A percentile compares a stretch with the other conserved stretches of the same genome.
phyloP scores from a whole-genome alignment of 2,329 filamentous ascomycete genomes.

The Paraconiothyrium sp. region DNA sequence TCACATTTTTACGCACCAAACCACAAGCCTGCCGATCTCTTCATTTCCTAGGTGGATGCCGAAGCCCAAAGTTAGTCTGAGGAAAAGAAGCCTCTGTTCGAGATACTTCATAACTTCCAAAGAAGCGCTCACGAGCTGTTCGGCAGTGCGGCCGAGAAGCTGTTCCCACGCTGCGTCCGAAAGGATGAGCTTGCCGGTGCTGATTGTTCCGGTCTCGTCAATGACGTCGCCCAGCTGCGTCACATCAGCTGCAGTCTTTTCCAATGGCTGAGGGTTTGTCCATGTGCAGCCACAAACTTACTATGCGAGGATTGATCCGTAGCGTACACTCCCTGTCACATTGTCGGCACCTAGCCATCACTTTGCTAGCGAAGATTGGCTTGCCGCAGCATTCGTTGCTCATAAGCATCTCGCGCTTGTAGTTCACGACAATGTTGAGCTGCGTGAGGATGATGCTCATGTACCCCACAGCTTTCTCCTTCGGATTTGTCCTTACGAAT shows the following conservation, averaged over 20 bases:
- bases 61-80: slow-evolving; percentile 65
- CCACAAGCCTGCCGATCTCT: slow-evolving; percentile 39
- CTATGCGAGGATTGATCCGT: slow-evolving; percentile 54
- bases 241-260: background rate
- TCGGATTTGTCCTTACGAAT: slow-evolving; percentile 39
- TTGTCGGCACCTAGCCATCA: slow-evolving; percentile 50
- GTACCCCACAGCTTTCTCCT: slow-evolving; percentile 54
- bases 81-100: slow-evolving; percentile 62
- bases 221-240: slow-evolving; percentile 53
- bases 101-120: slow-evolving; percentile 57
- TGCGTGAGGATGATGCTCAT: slow-evolving; percentile 56
- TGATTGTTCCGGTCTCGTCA: slow-evolving; percentile 66
- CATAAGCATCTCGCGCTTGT: slow-evolving; percentile 56
- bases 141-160: slow-evolving; percentile 56
- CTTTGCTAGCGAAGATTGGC: slow-evolving; percentile 63
- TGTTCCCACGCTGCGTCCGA: slow-evolving; percentile 63
- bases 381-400: slow-evolving; percentile 62
- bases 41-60: slow-evolving; percentile 58
- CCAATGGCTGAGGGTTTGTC: background rate
- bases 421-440: slow-evolving; percentile 52
- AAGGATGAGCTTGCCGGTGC: slow-evolving; percentile 63
- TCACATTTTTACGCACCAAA: slow-evolving; percentile 45
- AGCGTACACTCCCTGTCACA: slow-evolving; percentile 51
- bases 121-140: slow-evolving; percentile 54
- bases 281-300: slow-evolving; percentile 26